A percentile compares a stretch with the other conserved stretches of the same genome.
These are phyloP conservation scores for Ogataea methylovora DNA, from an alignment of 805 yeast species.

Conservation along the genomic window DNA sequence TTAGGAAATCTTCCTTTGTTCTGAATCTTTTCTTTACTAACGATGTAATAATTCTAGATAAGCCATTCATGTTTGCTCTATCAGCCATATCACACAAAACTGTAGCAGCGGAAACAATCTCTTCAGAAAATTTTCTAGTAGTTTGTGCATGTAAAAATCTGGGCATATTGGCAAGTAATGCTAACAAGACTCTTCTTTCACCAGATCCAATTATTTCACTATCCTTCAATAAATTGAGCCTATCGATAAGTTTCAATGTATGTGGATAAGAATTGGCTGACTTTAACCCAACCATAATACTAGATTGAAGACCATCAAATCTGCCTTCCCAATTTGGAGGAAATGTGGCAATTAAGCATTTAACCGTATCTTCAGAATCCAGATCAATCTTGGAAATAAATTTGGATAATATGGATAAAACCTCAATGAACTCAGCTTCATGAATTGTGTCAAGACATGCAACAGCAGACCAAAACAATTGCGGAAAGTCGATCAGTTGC, in stretches of 20 bases:
- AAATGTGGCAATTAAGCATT: conserved; percentile 74
- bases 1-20: conserved; percentile 82
- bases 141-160: conserved; percentile 79
- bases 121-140: conserved; percentile 39
- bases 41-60: conserved; percentile 70
- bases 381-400: conserved; percentile 82
- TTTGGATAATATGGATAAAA: conserved; percentile 71
- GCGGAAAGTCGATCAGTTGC: conserved; percentile 81
- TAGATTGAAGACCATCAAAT: conserved; percentile 80
- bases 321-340: conserved; percentile 96
- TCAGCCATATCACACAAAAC: conserved; percentile 58
- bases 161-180: conserved; percentile 75
- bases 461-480: conserved; percentile 89
- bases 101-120: conserved; percentile 44
- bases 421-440: conserved; percentile 89
- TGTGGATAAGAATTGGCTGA: conserved; percentile 77
- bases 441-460: conserved; percentile 87
- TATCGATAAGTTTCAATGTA: conserved; percentile 65
- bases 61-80: conserved; percentile 37
- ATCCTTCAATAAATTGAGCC: conserved; percentile 56
- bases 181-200: conserved; percentile 58
- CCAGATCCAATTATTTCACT: conserved; percentile 75
- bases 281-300: conserved; percentile 75
- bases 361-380: conserved; percentile 78
- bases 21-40: conserved; percentile 74